phyloP scores from a whole-genome alignment of 2,329 filamentous ascomycete species.

The Phoma herbarum region DNA sequence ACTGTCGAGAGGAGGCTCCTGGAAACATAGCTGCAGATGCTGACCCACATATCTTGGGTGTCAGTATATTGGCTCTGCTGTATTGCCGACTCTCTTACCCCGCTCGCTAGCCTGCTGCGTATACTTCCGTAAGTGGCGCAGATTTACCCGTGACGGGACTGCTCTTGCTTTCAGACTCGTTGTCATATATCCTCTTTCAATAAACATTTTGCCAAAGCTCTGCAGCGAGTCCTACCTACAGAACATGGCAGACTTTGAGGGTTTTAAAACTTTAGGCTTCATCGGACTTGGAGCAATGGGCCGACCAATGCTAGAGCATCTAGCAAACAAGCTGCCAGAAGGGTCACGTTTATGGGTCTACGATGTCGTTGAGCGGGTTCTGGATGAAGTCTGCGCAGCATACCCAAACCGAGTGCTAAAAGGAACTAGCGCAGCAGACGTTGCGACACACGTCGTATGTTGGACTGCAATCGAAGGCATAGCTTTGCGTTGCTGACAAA shows the following conservation, averaged over 20 bases:
- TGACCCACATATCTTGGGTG: not conserved
- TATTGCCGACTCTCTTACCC: slow-evolving; percentile 20
- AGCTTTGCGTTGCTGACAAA: slow-evolving; percentile 6
- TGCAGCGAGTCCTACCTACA: not conserved
- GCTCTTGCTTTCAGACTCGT: not conserved
- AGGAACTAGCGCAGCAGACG: slow-evolving; percentile 57
- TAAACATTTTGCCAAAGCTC: not conserved
- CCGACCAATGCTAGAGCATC: slow-evolving; percentile 61
- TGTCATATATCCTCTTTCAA: not conserved
- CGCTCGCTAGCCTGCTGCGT: slow-evolving; percentile 12
- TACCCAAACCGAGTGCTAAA: slow-evolving; percentile 52
- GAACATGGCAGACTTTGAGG: slow-evolving; percentile 31
- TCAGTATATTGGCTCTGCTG: slow-evolving; percentile 1
- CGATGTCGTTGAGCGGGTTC: slow-evolving; percentile 56
- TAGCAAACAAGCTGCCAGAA: slow-evolving; percentile 57
- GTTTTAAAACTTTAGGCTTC: slow-evolving; percentile 56
- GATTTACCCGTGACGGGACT: not conserved
- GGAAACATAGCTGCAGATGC: not conserved
- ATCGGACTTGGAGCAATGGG: slow-evolving; percentile 67
- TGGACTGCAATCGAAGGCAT: not conserved
- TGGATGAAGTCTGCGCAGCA: slow-evolving; percentile 56
- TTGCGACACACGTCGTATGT: slow-evolving; percentile 60
- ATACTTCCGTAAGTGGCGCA: slow-evolving; percentile 4
- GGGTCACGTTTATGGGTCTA: slow-evolving; percentile 58
- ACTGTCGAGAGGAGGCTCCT: not conserved